Conservation (phyloP, 2,329 filamentous ascomycete genomes). For the Ophiocordyceps camponoti-floridani region DNA sequence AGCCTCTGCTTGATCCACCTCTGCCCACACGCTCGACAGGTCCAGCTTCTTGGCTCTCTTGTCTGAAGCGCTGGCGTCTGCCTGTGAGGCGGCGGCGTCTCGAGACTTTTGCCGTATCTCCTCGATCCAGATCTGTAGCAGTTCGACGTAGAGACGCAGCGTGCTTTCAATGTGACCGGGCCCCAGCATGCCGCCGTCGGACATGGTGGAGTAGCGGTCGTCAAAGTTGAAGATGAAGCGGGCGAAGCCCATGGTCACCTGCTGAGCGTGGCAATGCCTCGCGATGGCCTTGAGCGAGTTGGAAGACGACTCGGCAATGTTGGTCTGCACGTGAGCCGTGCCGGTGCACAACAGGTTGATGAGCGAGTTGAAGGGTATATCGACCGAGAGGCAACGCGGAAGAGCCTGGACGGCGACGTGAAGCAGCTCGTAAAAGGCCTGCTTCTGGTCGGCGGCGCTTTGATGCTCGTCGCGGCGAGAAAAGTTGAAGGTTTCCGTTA, state of each 20-base stretch:
- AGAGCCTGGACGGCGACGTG: constrained; percentile 92
- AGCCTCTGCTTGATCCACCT: constrained; percentile 92
- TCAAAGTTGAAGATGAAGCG: constrained; percentile 98
- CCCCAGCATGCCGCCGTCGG: constrained; percentile 90
- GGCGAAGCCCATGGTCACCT: constrained; percentile 91
- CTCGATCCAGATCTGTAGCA: constrained; percentile 93
- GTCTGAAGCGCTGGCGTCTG: constrained; percentile 45
- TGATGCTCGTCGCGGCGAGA: constrained; percentile 62
- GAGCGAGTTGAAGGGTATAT: constrained; percentile 82
- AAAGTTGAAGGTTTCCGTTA: constrained; percentile 88
- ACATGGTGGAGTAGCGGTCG: constrained; percentile 93
- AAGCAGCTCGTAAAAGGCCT: constrained; percentile 87
- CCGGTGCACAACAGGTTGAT: constrained; percentile 93
- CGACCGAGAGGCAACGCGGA: constrained; percentile 77
- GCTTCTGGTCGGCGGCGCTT: constrained; percentile 62
- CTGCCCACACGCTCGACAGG: constrained; percentile 71
- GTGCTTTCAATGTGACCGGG: constrained; percentile 91
- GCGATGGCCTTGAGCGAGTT: constrained; percentile 92
- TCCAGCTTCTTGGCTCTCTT: constrained; percentile 65
- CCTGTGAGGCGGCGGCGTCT: constrained; percentile 47
- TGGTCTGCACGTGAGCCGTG: constrained; percentile 83
- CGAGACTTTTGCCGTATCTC: constrained; percentile 79
- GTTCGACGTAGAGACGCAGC: constrained; percentile 76
- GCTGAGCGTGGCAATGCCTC: constrained; percentile 77
- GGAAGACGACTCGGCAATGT: constrained; percentile 82